Evolutionary conservation across 148 eudicot genomes (phyloP).

Genomic region (Diospyros lotus): DNA sequence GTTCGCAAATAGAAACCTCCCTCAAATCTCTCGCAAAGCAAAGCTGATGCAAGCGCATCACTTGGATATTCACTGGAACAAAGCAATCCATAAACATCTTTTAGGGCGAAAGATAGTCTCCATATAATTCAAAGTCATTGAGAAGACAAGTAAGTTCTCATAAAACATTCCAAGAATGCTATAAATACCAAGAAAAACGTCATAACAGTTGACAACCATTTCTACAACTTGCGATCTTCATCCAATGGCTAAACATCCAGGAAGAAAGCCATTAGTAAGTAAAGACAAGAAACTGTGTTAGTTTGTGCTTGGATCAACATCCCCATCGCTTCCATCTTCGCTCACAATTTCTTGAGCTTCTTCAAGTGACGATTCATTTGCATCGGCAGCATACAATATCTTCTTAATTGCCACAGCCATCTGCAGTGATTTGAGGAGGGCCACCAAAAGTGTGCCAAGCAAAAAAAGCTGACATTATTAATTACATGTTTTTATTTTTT

Average conservation of each 20-base stretch:
- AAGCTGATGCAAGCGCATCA: neutral
- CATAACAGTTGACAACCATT: too few relatives aligned
- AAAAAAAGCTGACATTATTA: neutral
- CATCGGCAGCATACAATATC: constrained; percentile 81
- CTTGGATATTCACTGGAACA: neutral
- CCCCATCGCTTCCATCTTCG: constrained; percentile 19
- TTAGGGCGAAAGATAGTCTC: too few relatives aligned
- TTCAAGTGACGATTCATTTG: constrained; percentile 52
- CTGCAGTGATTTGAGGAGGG: constrained; percentile 29
- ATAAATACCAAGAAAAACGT: neutral
- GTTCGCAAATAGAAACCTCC: neutral
- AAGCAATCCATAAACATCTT: too few relatives aligned
- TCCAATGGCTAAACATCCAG: neutral
- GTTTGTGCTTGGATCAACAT: constrained; percentile 8
- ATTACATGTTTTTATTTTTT: neutral
- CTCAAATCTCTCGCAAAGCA: neutral
- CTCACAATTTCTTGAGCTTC: constrained; percentile 61
- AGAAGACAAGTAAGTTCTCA: neutral
- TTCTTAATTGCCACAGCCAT: constrained; percentile 68
- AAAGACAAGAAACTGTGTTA: neutral
- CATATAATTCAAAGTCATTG: too few relatives aligned
- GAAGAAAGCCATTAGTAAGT: neutral
- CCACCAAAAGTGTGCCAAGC: neutral
- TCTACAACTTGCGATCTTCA: neutral
- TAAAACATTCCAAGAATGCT: neutral